A percentile compares a stretch with the other conserved stretches of the same genome.
Conservation (phyloP, 345 rosid species). For the Populus euphratica region DNA sequence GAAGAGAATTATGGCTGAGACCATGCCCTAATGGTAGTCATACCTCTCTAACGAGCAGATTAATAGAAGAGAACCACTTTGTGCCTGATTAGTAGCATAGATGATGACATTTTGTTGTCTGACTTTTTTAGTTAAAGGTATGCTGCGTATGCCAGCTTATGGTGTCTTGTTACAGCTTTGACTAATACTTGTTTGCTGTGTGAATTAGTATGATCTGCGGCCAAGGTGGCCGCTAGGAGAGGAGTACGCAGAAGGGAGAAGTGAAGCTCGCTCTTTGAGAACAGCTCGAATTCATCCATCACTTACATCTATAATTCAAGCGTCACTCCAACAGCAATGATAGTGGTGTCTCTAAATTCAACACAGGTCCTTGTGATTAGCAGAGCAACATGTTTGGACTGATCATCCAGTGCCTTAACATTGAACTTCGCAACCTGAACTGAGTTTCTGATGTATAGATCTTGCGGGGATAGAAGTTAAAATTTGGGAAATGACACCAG, state of each 20-base stretch:
- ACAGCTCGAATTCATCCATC: slow-evolving; percentile 80
- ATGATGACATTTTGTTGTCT: background rate
- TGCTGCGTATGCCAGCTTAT: background rate
- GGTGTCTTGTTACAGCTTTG: background rate
- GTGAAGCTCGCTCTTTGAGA: slow-evolving; percentile 72
- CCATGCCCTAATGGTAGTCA: too few relatives aligned
- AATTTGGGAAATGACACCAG: too few relatives aligned
- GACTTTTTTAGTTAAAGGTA: too few relatives aligned
- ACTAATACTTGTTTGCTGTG: slow-evolving; percentile 5
- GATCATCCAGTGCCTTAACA: background rate
- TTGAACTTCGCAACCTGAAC: background rate
- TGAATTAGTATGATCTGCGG: slow-evolving; percentile 72
- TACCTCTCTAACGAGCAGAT: too few relatives aligned
- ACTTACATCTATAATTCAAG: slow-evolving; percentile 76
- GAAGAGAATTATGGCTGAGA: too few relatives aligned
- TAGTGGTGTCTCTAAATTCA: slow-evolving; percentile 4
- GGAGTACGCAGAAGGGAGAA: slow-evolving; percentile 76
- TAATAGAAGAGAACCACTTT: too few relatives aligned
- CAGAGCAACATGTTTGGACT: background rate
- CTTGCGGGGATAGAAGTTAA: too few relatives aligned
- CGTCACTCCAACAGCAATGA: slow-evolving; percentile 44
- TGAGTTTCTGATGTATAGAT: background rate
- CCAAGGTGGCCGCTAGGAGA: slow-evolving; percentile 96
- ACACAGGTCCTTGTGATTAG: background rate
- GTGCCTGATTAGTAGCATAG: background rate